Conservation (phyloP, 2,329 filamentous ascomycete genomes). For the Aspergillus sp. region DNA sequence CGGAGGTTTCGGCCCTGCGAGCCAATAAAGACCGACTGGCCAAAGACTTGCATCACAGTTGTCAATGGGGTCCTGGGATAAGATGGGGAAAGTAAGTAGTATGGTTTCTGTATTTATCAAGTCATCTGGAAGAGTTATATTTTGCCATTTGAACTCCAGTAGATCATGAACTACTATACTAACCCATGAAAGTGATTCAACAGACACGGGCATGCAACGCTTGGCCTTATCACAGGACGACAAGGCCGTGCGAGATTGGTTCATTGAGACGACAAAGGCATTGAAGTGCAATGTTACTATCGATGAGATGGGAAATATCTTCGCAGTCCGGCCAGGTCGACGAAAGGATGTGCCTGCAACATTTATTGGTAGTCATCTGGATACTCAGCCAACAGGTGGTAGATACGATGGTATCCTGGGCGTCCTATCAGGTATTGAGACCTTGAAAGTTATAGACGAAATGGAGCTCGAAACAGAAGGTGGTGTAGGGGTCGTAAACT, state of each 20-base stretch:
- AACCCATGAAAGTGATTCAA: slow-evolving; percentile 31
- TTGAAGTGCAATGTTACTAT: slow-evolving; percentile 64
- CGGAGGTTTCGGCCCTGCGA: slow-evolving; percentile 49
- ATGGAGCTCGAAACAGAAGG: slow-evolving; percentile 64
- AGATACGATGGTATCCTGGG: slow-evolving; percentile 63
- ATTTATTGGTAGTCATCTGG: slow-evolving; percentile 66
- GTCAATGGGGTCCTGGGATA: slow-evolving; percentile 62
- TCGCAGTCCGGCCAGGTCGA: slow-evolving; percentile 64
- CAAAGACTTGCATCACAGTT: slow-evolving; percentile 60
- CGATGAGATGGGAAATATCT: slow-evolving; percentile 77
- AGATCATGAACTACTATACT: not conserved
- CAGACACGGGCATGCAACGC: slow-evolving; percentile 72
- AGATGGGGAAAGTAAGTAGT: slow-evolving; percentile 61
- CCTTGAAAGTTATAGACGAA: slow-evolving; percentile 64
- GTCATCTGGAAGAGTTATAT: not conserved
- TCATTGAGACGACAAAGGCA: slow-evolving; percentile 56
- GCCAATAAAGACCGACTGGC: slow-evolving; percentile 58
- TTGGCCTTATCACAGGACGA: slow-evolving; percentile 68
- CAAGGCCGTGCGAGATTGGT: slow-evolving; percentile 70
- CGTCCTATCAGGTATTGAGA: slow-evolving; percentile 67
- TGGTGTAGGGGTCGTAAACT: slow-evolving; percentile 68
- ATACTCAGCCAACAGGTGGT: slow-evolving; percentile 55
- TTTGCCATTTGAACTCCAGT: not conserved
- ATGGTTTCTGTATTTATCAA: too few species aligned
- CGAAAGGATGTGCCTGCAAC: slow-evolving; percentile 56